These are phyloP conservation scores for Neurospora sp. DNA, from an alignment of 495 filamentous ascomycete species.

Conservation along the genomic window DNA sequence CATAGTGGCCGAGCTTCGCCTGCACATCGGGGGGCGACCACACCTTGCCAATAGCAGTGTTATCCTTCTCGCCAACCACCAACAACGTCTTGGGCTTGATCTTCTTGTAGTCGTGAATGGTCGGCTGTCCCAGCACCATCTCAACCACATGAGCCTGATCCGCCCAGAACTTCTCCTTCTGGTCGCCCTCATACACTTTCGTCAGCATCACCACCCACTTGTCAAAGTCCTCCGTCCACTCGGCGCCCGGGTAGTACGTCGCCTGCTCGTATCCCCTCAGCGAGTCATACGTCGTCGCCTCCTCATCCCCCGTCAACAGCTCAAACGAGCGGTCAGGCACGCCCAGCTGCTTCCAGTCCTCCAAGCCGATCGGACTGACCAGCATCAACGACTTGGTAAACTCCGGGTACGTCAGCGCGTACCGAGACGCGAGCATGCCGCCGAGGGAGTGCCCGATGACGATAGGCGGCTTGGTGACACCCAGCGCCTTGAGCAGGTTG, in stretches of 20 bases:
- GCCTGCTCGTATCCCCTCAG: slow-evolving; percentile 33
- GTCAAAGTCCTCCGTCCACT: slow-evolving; percentile 29
- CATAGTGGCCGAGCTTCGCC: slow-evolving; percentile 29
- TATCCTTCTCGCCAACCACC: slow-evolving; percentile 31
- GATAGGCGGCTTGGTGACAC: slow-evolving; percentile 16
- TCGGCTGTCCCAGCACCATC: slow-evolving; percentile 34
- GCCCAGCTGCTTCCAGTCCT: slow-evolving; percentile 34
- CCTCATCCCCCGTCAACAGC: slow-evolving; percentile 16
- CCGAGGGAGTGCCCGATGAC: slow-evolving; percentile 39
- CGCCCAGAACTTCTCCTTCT: slow-evolving; percentile 21
- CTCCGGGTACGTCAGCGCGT: slow-evolving; percentile 32
- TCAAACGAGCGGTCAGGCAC: slow-evolving; percentile 31
- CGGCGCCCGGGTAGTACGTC: slow-evolving; percentile 30
- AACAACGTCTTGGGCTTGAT: slow-evolving; percentile 27
- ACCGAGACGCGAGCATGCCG: slow-evolving; percentile 35
- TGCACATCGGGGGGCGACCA: slow-evolving; percentile 34
- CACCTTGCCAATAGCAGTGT: slow-evolving; percentile 35
- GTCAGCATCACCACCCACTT: slow-evolving; percentile 37
- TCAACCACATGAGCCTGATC: slow-evolving; percentile 30
- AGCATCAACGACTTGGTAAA: slow-evolving; percentile 19
- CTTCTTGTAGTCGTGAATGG: slow-evolving; percentile 31
- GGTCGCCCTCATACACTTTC: slow-evolving; percentile 29
- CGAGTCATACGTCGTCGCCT: slow-evolving; percentile 21
- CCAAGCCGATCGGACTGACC: slow-evolving; percentile 33
- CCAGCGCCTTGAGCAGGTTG: slow-evolving; percentile 22